Base-by-base conservation (phyloP, 2,329 filamentous ascomycete genomes). In the Arthrinium puccinioides region DNA sequence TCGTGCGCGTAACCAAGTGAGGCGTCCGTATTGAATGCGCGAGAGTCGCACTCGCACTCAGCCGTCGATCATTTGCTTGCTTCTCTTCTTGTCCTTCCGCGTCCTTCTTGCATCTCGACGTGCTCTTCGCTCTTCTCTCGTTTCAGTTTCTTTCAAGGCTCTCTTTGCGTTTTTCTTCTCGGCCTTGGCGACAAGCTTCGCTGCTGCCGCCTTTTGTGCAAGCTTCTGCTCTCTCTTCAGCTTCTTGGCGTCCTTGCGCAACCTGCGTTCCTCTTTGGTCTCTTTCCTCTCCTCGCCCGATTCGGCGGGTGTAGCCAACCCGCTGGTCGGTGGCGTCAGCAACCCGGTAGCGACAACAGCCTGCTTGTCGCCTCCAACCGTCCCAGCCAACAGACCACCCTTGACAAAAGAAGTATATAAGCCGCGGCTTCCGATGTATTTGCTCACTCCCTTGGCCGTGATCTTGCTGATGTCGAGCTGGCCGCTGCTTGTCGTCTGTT, bases 401-500 rank as follows among this genome's bases (percentile, higher is more conserved):
- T 76, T 78, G 18, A 97, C 87, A 56, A 98, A 97, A 35, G 79
- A 82, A 8, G 81, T 76, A 56, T 95, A 95, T 7, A 97, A 66
- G 1, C 76, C 76, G n/a, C 72, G 69, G 52, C 65, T 56, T 49
- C 74, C 72, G 37, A 76, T 80, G 60, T 79, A 79, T 47, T 72
- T 76, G 30, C 69, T 66, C 5, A 63, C 62, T 3, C 70, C 68
- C 48, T 66, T 69, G 11, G 51, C 44, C 37, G 72, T 70, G 39
- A 81, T 67, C 45, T 70, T 69, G 49, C 79, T 52, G 23, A 59
- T 27, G 19, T 40, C 72, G 36, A 79, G 62, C 43, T 70, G 67
- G 42, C 74, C 66, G 33, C 64, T 56, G 40, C 69, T 66, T 44
- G 76, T 57, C 41, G 75, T 72, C 67, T 82, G 64, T 48, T 74